Percentiles rank a stretch among this genome's conserved stretches.
Conservation (phyloP, 768 basidiomycete genomes). For the Boletus sp. region DNA sequence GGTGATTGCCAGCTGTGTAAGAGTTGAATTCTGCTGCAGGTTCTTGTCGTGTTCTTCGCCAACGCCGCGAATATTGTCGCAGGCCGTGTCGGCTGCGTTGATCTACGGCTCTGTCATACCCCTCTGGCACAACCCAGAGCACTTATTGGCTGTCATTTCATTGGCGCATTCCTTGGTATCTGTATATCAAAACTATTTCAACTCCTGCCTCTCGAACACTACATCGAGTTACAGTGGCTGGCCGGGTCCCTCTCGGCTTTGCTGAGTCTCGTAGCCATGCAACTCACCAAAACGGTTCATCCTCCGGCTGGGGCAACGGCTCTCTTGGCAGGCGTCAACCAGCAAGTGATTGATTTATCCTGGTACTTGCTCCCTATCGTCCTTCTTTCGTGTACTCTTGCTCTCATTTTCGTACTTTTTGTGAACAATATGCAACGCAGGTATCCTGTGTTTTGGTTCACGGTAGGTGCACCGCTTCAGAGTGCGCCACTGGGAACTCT, state of each 20-base stretch:
- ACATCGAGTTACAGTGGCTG: slow-evolving; percentile 45
- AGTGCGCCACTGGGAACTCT: neutral
- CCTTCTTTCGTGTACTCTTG: slow-evolving; percentile 44
- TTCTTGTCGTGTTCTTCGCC: neutral
- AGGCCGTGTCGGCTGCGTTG: slow-evolving; percentile 57
- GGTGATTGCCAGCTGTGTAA: slow-evolving; percentile 23
- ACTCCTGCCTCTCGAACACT: slow-evolving; percentile 42
- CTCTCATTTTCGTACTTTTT: slow-evolving; percentile 43
- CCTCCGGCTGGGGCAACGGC: slow-evolving; percentile 61
- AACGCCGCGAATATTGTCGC: neutral
- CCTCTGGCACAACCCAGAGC: slow-evolving; percentile 53
- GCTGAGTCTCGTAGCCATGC: slow-evolving; percentile 45
- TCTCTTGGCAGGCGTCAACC: slow-evolving; percentile 43
- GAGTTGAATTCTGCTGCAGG: neutral
- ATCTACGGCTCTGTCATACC: slow-evolving; percentile 50
- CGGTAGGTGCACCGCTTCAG: slow-evolving; percentile 6
- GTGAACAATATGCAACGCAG: slow-evolving; percentile 50
- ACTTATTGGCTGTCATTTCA: slow-evolving; percentile 42
- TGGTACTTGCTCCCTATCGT: slow-evolving; percentile 55
- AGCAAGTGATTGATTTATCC: slow-evolving; percentile 40
- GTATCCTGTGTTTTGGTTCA: slow-evolving; percentile 45
- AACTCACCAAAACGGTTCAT: slow-evolving; percentile 49
- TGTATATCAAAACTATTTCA: slow-evolving; percentile 51
- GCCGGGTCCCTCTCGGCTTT: slow-evolving; percentile 38
- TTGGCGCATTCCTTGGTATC: slow-evolving; percentile 43